Evolutionary conservation across 805 yeast genomes (phyloP), one percentile per base, ranked within the genome.

Genomic region (Lachancea fermentati): DNA sequence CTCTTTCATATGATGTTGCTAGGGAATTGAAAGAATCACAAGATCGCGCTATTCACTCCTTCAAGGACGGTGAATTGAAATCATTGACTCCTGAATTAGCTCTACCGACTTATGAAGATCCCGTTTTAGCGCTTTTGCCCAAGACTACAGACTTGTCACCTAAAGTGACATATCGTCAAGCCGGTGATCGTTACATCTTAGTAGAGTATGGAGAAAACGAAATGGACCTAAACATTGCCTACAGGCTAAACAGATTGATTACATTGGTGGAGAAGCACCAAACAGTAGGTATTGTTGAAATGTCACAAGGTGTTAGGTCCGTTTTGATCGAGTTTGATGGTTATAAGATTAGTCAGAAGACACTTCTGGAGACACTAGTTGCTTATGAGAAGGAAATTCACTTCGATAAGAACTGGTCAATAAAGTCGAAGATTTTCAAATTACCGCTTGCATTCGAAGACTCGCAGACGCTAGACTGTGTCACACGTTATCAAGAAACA

Each of bases 401-500:
- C 5, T 78, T 79, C 57, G 79, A 79, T 44, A 78, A 81, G 64
- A 75, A 82, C 54, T 93, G 97, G 97, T 72, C 77, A 43, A 86
- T 93, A 39, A 79, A 79, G 36, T 86, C 96, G 1, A 79, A 94
- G 57, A 68, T 86, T 37, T 70, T 93, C 63, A 83, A 75, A 57
- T 71, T 91, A 50, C 98, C 98, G 47, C 84, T 93, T 89, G 96
- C 96, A 0, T 93, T 93, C 61, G 98, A 91, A 69, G 98, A 93
- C 60, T 68, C 81, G 49, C 78, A 83, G 66, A 88, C 96, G 1
- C 67, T 91, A 54, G 91, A 78, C 45, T 95, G 97, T 29, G 97
- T 89, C 29, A 75, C 77, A 47, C 77, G 98, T 64, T 91, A 91
- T 63, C 79, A 80, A 60, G 97, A 91, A 67, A 93, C 98, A 6